Conservation (phyloP, 192 early-diverging fungal genomes). For the Physocladia obscura region DNA sequence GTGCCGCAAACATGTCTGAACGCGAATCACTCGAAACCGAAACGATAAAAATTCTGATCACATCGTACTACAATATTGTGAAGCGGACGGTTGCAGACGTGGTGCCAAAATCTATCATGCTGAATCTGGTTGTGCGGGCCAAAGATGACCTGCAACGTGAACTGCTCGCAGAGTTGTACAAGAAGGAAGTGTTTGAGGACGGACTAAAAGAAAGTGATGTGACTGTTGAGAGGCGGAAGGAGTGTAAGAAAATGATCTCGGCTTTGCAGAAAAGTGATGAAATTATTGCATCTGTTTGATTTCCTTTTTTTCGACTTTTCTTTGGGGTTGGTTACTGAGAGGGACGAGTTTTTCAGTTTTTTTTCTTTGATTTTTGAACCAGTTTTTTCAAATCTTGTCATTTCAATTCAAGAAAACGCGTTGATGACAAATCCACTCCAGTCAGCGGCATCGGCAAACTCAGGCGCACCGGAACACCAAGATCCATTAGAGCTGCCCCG, state of each 20-base stretch:
- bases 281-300: constrained; percentile 54
- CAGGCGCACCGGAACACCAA: constrained; percentile 35
- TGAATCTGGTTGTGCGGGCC: constrained; percentile 86
- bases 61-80: constrained; percentile 98
- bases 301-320: too few relatives aligned
- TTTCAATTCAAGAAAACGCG: too few relatives aligned
- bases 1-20: constrained; percentile 86
- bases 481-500: constrained; percentile 48
- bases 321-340: too few relatives aligned
- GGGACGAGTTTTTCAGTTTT: too few relatives aligned
- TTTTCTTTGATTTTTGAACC: too few relatives aligned
- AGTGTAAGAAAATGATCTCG: constrained; percentile 98
- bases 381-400: too few relatives aligned
- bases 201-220: constrained; percentile 94
- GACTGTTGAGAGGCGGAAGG: constrained; percentile 83
- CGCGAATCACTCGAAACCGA: constrained; percentile 96
- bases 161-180: constrained; percentile 93
- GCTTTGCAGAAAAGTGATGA: constrained; percentile 84
- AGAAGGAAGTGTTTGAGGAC: constrained; percentile 90
- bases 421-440: too few relatives aligned
- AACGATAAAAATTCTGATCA: constrained; percentile 95
- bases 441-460: too few relatives aligned
- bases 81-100: constrained; percentile 96
- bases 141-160: constrained; percentile 95
- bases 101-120: constrained; percentile 98